Percentiles rank a stretch among this genome's conserved stretches.
These are phyloP conservation scores for Bathelium albidoporum DNA, from an alignment of 495 filamentous ascomycete species.

Conservation along the genomic window DNA sequence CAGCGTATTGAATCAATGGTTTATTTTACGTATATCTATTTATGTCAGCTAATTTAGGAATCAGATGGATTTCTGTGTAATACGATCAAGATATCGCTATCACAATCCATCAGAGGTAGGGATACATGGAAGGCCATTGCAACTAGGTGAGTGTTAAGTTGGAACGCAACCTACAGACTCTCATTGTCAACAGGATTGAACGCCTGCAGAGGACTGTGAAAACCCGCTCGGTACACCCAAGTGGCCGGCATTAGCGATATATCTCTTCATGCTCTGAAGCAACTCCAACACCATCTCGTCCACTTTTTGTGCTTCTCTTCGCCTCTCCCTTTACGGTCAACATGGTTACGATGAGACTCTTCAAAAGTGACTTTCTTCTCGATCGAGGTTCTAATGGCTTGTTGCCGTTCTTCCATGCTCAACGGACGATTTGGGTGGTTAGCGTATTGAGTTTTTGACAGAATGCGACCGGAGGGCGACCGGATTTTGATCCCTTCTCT, in stretches of 20 bases:
- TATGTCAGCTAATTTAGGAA: too few species aligned
- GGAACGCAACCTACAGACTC: not conserved
- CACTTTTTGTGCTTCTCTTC: not conserved
- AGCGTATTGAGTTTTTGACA: conserved; percentile 20
- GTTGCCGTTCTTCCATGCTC: conserved; percentile 29
- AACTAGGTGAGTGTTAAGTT: too few species aligned
- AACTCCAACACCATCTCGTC: conserved; percentile 3
- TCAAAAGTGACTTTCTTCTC: not conserved
- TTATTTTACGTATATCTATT: too few species aligned
- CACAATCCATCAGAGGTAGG: too few species aligned
- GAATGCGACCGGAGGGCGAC: conserved; percentile 24
- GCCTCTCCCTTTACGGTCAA: not conserved
- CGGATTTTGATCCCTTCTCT: conserved; percentile 8
- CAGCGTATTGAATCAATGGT: too few species aligned
- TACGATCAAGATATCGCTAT: too few species aligned
- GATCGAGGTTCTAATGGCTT: conserved; percentile 17
- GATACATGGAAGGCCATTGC: too few species aligned
- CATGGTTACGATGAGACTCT: not conserved
- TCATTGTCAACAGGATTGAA: not conserved
- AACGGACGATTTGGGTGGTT: conserved; percentile 24
- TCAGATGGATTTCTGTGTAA: too few species aligned
- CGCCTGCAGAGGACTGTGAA: not conserved
- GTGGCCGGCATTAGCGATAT: too few species aligned
- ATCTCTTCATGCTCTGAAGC: not conserved
- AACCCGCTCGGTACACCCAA: too few species aligned